Percentiles rank a stretch among this genome's conserved stretches.
phyloP scores from a whole-genome alignment of 139 green algal genomes.

The Haematococcus lacustris region DNA sequence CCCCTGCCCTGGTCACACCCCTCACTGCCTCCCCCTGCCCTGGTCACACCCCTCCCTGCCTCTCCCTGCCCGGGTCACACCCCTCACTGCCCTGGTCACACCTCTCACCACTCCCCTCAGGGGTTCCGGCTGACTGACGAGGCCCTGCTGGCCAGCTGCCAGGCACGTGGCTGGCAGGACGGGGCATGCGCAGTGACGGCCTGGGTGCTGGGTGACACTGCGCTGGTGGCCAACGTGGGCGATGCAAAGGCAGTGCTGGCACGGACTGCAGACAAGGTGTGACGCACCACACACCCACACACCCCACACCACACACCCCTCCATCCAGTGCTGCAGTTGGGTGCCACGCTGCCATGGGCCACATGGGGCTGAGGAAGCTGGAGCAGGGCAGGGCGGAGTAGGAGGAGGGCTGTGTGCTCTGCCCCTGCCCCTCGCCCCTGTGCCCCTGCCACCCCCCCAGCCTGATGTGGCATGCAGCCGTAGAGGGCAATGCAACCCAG shows the following conservation, averaged over 20 bases:
- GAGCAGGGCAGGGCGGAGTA: too few relatives aligned
- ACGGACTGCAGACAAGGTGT: slow-evolving; percentile 19
- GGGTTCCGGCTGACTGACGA: slow-evolving; percentile 36
- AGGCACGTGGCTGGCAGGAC: slow-evolving; percentile 37
- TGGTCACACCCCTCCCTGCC: background rate
- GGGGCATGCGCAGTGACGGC: slow-evolving; percentile 49
- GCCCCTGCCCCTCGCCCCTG: too few relatives aligned
- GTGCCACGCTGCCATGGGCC: too few relatives aligned
- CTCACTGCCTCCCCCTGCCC: background rate
- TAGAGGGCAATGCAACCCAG: too few relatives aligned
- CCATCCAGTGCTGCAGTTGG: too few relatives aligned
- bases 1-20: background rate
- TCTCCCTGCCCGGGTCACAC: background rate
- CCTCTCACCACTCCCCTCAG: slow-evolving; percentile 7
- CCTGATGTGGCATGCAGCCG: too few relatives aligned
- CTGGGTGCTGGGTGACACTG: slow-evolving; percentile 50
- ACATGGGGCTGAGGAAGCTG: too few relatives aligned
- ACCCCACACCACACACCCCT: too few relatives aligned
- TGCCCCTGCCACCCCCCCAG: too few relatives aligned
- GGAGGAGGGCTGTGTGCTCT: too few relatives aligned
- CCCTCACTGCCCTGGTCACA: background rate
- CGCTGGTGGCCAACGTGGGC: slow-evolving; percentile 64
- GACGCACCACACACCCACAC: too few relatives aligned
- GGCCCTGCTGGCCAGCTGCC: slow-evolving; percentile 28
- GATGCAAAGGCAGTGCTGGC: slow-evolving; percentile 56